These are phyloP conservation scores for Phytophthora palmivora DNA, from an alignment of 352 stramenopile species.

Conservation along the genomic window DNA sequence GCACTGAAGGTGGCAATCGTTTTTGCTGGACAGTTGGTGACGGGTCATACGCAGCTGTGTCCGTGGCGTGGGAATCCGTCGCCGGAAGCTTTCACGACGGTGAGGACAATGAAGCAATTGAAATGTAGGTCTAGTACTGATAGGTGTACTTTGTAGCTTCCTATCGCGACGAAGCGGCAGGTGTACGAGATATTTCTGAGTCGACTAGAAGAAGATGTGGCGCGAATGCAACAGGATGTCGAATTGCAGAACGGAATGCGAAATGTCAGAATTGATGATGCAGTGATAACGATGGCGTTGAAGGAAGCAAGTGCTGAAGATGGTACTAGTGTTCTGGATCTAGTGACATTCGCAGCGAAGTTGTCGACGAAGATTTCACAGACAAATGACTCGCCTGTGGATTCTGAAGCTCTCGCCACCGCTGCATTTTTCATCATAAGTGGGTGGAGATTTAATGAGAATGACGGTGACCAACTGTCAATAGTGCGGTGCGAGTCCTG, in stretches of 20 bases:
- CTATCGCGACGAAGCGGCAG: constrained; percentile 39
- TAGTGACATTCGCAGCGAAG: constrained; percentile 18
- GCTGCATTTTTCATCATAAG: constrained; percentile 42
- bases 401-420: constrained; percentile 29
- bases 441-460: constrained; percentile 49
- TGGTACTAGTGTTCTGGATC: constrained; percentile 2
- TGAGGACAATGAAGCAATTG: constrained; percentile 24
- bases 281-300: constrained; percentile 21
- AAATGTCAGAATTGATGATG: constrained; percentile 18
- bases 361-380: constrained; percentile 17
- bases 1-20: constrained; percentile 40
- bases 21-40: constrained; percentile 54
- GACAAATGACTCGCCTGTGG: constrained; percentile 7
- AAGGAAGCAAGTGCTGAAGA: constrained; percentile 17
- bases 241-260: constrained; percentile 28
- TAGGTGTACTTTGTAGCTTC: constrained; percentile 31
- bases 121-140: background rate
- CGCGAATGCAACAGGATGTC: constrained; percentile 17
- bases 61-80: constrained; percentile 70
- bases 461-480: constrained; percentile 2
- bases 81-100: constrained; percentile 56
- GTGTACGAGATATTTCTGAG: constrained; percentile 38
- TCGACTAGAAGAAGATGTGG: constrained; percentile 22
- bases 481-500: constrained; percentile 49
- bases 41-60: constrained; percentile 53